Conservation (phyloP, 73 alveolate species). For the Tetrahymena elliotti region DNA sequence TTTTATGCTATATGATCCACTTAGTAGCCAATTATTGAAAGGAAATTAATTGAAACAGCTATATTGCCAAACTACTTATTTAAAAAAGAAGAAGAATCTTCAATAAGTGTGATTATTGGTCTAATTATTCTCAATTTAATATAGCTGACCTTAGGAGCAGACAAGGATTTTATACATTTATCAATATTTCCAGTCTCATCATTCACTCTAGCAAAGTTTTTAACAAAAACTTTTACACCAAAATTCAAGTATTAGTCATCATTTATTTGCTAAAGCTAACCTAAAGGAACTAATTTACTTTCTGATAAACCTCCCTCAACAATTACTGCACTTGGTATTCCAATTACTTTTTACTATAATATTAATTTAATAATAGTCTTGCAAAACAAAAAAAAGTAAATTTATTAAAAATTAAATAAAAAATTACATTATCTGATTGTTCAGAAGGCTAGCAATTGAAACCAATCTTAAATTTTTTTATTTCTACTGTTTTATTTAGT, state of each 20-base stretch:
- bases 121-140: not conserved
- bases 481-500: not conserved
- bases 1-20: not conserved
- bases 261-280: not conserved
- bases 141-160: not conserved
- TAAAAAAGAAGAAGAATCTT: not conserved
- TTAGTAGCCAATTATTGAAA: not conserved
- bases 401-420: not conserved
- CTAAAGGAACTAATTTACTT: not conserved
- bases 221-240: not conserved
- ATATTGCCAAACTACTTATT: not conserved
- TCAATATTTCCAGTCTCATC: not conserved
- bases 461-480: not conserved
- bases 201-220: not conserved
- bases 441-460: not conserved
- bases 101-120: not conserved
- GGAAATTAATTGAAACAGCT: not conserved
- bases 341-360: not conserved
- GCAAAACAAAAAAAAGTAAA: not conserved
- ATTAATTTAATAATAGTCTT: not conserved
- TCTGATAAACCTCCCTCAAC: not conserved
- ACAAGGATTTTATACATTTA: not conserved
- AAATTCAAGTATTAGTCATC: not conserved
- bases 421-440: not conserved
- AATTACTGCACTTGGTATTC: not conserved